A percentile compares a stretch with the other conserved stretches of the same genome.
Conservation (phyloP, 345 rosid species). For the Acer saccharum region DNA sequence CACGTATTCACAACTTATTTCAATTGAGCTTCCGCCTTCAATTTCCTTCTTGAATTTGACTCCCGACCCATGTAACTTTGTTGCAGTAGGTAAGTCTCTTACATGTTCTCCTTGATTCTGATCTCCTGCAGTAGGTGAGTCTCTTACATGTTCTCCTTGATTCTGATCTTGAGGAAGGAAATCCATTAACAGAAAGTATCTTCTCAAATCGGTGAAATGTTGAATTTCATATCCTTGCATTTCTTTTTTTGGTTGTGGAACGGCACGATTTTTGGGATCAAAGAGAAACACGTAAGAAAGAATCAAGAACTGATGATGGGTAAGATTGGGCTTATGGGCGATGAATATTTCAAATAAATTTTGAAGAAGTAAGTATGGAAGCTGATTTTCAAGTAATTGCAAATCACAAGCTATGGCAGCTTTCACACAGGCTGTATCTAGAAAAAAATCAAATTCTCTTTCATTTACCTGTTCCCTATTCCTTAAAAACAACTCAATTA, state of each 20-base stretch:
- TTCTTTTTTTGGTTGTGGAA: too few relatives aligned
- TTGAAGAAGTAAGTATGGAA: too few relatives aligned
- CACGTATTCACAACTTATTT: not conserved
- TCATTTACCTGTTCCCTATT: rapidly evolving
- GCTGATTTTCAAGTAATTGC: too few relatives aligned
- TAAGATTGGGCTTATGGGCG: too few relatives aligned
- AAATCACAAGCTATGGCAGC: too few relatives aligned
- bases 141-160: not conserved
- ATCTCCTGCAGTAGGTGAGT: not conserved
- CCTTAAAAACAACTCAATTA: too few relatives aligned
- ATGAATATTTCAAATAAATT: too few relatives aligned
- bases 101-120: not conserved
- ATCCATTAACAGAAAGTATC: not conserved
- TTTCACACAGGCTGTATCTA: too few relatives aligned
- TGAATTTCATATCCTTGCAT: not conserved
- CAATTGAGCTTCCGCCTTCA: not conserved
- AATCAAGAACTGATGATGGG: too few relatives aligned
- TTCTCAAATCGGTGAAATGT: not conserved
- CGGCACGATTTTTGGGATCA: too few relatives aligned
- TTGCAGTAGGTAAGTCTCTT: not conserved
- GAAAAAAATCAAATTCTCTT: too few relatives aligned
- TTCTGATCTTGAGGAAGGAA: not conserved
- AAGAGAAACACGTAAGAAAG: too few relatives aligned
- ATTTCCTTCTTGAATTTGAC: not conserved
- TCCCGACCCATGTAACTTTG: not conserved